A percentile compares a stretch with the other conserved stretches of the same genome.
Conservation (phyloP, 352 stramenopile species). For the Pythium vanterpoolii region DNA sequence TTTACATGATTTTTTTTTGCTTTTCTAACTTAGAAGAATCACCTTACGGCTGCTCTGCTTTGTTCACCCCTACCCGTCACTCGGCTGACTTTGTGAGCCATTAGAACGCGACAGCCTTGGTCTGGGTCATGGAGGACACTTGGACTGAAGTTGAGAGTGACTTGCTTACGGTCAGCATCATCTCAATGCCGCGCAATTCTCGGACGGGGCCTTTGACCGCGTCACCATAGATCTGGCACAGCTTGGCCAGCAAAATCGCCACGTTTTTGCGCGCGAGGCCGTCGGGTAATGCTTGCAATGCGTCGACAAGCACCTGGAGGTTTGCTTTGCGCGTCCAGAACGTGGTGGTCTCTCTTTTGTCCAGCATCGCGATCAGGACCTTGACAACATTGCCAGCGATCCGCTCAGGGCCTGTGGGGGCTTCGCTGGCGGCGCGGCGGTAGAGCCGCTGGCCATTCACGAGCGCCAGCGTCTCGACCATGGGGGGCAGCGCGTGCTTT, state of each 20-base stretch:
- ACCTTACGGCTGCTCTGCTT: not conserved
- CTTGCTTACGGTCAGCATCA: slow-evolving; percentile 69
- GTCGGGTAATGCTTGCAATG: slow-evolving; percentile 43
- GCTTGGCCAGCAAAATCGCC: slow-evolving; percentile 65
- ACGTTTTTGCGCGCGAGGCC: slow-evolving; percentile 72
- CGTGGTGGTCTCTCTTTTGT: slow-evolving; percentile 5
- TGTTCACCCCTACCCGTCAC: not conserved
- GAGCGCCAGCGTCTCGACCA: slow-evolving; percentile 40
- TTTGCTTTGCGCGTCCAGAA: slow-evolving; percentile 29
- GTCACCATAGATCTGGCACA: slow-evolving; percentile 46
- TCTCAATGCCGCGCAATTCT: slow-evolving; percentile 68
- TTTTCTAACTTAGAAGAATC: not conserved
- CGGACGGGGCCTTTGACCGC: slow-evolving; percentile 53
- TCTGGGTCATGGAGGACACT: not conserved
- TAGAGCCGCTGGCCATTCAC: slow-evolving; percentile 32
- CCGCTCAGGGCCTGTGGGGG: slow-evolving; percentile 32
- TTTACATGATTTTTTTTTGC: not conserved
- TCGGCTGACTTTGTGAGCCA: not conserved
- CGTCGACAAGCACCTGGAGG: slow-evolving; percentile 37
- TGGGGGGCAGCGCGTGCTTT: slow-evolving; percentile 26
- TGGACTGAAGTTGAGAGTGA: slow-evolving; percentile 27
- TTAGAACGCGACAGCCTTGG: slow-evolving; percentile 17
- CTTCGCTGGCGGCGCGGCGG: not conserved
- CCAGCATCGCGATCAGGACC: slow-evolving; percentile 55
- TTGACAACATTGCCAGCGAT: slow-evolving; percentile 68